These are phyloP conservation scores for Tieghemostelium lacteum DNA, from an alignment of 78 protist genomes.

Conservation along the genomic window DNA sequence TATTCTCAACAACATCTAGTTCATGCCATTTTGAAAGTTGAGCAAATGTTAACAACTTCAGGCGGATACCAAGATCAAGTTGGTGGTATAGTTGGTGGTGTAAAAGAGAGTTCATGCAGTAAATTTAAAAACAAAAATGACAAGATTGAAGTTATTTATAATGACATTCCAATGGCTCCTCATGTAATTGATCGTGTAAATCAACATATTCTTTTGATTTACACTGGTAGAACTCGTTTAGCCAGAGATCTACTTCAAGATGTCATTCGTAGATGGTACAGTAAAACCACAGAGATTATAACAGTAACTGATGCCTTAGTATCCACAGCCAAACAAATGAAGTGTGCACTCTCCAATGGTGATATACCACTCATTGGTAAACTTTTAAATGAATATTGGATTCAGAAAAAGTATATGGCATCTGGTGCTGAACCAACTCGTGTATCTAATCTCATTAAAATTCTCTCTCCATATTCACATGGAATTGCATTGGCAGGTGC, in stretches of 20 bases:
- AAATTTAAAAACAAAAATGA: background rate
- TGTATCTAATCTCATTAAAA: conserved; percentile 9
- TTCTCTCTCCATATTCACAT: background rate
- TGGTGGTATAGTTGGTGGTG: conserved; percentile 83
- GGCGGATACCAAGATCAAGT: conserved; percentile 92
- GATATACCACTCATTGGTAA: conserved; percentile 69
- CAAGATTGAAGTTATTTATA: background rate
- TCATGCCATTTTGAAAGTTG: conserved; percentile 76
- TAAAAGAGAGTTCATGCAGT: conserved; percentile 42
- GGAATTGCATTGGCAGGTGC: conserved; percentile 86
- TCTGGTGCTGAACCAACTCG: conserved; percentile 68
- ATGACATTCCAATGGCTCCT: background rate
- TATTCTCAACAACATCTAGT: conserved; percentile 24
- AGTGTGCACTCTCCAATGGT: conserved; percentile 9
- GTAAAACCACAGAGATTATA: conserved; percentile 19
- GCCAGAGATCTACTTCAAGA: conserved; percentile 82
- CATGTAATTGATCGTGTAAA: background rate
- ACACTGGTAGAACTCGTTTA: conserved; percentile 84
- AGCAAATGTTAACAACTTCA: conserved; percentile 88
- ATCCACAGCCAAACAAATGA: conserved; percentile 10
- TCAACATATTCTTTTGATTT: conserved; percentile 55
- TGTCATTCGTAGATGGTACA: conserved; percentile 79
- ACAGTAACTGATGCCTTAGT: conserved; percentile 1
- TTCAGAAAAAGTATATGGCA: conserved; percentile 72
- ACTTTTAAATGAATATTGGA: conserved; percentile 65